These are phyloP conservation scores for Glycine soja DNA, from an alignment of 306 rosid genomes.

Conservation along the genomic window DNA sequence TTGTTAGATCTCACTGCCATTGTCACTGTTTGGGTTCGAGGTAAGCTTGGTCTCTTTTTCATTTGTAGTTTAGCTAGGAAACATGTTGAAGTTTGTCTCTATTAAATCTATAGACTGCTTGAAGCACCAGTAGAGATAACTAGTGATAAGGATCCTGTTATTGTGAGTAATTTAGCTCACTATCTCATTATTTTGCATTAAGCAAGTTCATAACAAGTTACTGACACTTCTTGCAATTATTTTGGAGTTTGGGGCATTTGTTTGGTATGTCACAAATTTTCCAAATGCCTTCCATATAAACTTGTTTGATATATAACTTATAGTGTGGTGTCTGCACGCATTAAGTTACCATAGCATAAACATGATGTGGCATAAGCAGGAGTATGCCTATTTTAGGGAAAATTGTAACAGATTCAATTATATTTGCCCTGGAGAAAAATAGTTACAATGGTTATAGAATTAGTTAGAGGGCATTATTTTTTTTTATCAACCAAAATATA, in stretches of 20 bases:
- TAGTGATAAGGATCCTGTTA: too few relatives aligned
- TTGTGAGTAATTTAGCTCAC: too few relatives aligned
- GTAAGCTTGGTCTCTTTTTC: too few relatives aligned
- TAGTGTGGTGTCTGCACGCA: background rate
- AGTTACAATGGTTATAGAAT: too few relatives aligned
- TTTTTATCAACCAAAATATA: too few relatives aligned
- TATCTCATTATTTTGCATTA: conserved; percentile 37
- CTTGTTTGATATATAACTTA: background rate
- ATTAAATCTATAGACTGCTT: too few relatives aligned
- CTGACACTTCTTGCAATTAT: conserved; percentile 84
- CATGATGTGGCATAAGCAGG: background rate
- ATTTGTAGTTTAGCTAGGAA: too few relatives aligned
- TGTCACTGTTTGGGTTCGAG: too few relatives aligned
- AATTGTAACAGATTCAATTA: background rate
- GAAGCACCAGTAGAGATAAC: too few relatives aligned
- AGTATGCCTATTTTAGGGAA: background rate
- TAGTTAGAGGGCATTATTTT: too few relatives aligned
- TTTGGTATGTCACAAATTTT: conserved; percentile 68
- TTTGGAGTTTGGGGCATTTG: conserved; percentile 85
- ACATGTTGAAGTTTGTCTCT: too few relatives aligned
- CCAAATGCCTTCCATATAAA: conserved; percentile 25
- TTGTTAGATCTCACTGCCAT: too few relatives aligned
- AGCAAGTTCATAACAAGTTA: conserved; percentile 88
- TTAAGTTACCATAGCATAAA: conserved; percentile 9
- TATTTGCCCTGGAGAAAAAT: background rate